Evolutionary conservation across 495 filamentous ascomycete species (phyloP), one percentile per base, ranked within the genome.

Genomic region (Staphylotrichum longicolle): DNA sequence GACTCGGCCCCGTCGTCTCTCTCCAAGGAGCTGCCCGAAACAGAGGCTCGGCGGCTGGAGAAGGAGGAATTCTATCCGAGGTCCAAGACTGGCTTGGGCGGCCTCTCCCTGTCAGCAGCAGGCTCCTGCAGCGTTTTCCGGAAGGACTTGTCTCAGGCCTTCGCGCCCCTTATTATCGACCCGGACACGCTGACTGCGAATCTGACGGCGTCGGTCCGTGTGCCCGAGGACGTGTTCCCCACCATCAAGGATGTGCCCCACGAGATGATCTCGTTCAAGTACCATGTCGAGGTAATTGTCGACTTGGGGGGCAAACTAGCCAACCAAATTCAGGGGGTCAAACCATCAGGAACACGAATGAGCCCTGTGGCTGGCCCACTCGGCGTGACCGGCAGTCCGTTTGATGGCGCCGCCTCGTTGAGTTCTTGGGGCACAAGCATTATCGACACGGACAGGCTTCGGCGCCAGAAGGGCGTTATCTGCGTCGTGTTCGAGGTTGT

Each of bases 161-260:
- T 95, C 65, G 85, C 87, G 7, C 92, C 95, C 5, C 77, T 98
- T 34, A 88, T 95, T 49, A 83, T 98, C 32, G 87, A 98, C 64
- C 92, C 91, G 1, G 76, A 72, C 14, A 90, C 84, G n/a, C 81
- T 96, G 59, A 87, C 85, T 15, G 83, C 90, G 0, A 84, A 85
- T 54, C 82, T 98, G 52, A 91, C 85, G 30, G 87, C 91, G 3
- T 89, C 87, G 15, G 84, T 98, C 3, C 84, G 91, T 54, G 85
- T 96, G 30, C 94, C 94, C 0, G 91, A 93, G 63, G 91, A 96
- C 64, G 85, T 86, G 0, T 98, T 98, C 66, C 93, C 94, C 3
- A 96, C 93, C 7, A 97, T 98, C 61, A 87, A 84, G 11, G 86
- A 84, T 58, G 91, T 96, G 4, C 94, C 94, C 0, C 91, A 93